These are phyloP conservation scores for Lactarius sanguifluus DNA, from an alignment of 768 basidiomycete genomes.

Conservation along the genomic window DNA sequence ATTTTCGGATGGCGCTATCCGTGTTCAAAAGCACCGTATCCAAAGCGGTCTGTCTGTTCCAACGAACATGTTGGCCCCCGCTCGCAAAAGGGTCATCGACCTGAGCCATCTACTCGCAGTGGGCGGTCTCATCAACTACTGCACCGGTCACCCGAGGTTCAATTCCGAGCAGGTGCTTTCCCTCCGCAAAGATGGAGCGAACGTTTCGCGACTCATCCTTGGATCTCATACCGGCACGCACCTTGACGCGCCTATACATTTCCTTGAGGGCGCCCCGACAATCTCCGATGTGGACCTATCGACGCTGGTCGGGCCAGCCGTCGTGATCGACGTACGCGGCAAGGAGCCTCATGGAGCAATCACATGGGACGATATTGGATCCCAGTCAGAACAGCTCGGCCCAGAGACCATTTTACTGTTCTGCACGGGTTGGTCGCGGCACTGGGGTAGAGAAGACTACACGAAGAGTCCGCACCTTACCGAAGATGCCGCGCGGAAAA, in stretches of 20 bases:
- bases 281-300: conserved; percentile 58
- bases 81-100: conserved; percentile 43
- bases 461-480: conserved; percentile 65
- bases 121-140: conserved; percentile 46
- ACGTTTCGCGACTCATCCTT: conserved; percentile 52
- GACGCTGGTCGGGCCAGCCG: conserved; percentile 53
- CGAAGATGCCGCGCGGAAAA: conserved; percentile 48
- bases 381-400: conserved; percentile 40
- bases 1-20: not conserved
- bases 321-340: conserved; percentile 54
- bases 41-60: not conserved
- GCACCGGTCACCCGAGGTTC: conserved; percentile 57
- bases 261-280: conserved; percentile 54
- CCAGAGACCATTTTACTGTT: conserved; percentile 52
- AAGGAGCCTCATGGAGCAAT: conserved; percentile 49
- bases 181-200: conserved; percentile 48
- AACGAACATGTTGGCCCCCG: conserved; percentile 10
- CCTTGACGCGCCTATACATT: conserved; percentile 77
- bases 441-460: conserved; percentile 53
- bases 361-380: conserved; percentile 50
- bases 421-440: conserved; percentile 65
- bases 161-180: conserved; percentile 40
- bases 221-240: conserved; percentile 79
- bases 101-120: conserved; percentile 52
- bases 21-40: conserved; percentile 7